phyloP scores from a whole-genome alignment of 1,139 yeast genomes.

The Ogataea hybrid region DNA sequence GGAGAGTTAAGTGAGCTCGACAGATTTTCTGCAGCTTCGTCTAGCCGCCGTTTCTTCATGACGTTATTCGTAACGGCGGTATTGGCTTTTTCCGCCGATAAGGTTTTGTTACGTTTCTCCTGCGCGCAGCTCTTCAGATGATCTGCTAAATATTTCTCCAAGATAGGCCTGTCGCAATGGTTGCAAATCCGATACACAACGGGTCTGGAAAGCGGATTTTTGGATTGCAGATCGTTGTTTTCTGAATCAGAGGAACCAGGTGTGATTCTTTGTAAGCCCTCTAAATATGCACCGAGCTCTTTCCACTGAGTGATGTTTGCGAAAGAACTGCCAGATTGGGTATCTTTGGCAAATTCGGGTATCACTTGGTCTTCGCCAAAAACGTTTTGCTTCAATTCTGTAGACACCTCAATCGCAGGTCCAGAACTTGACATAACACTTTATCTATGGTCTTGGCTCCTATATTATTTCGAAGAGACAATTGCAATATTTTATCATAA shows the following conservation, averaged over 20 bases:
- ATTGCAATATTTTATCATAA: conserved; percentile 4
- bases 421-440: conserved; percentile 12
- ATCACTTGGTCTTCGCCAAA: conserved; percentile 10
- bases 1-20: conserved; percentile 17
- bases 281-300: conserved; percentile 59
- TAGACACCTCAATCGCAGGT: conserved; percentile 6
- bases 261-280: conserved; percentile 36
- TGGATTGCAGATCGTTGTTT: conserved; percentile 31
- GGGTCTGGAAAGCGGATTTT: conserved; percentile 42
- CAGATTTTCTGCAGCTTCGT: conserved; percentile 19
- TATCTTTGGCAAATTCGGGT: conserved; percentile 3
- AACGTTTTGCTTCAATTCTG: conserved; percentile 7
- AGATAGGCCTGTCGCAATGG: conserved; percentile 62
- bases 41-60: conserved; percentile 30
- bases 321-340: conserved; percentile 9
- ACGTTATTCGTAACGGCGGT: conserved; percentile 7
- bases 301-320: conserved; percentile 45
- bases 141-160: conserved; percentile 42
- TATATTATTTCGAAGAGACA: conserved; percentile 8
- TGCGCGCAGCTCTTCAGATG: conserved; percentile 51
- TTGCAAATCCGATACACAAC: conserved; percentile 63
- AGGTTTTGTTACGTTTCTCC: conserved; percentile 43
- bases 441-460: not conserved
- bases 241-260: conserved; percentile 32
- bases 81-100: conserved; percentile 20